Conservation (phyloP, 1,139 yeast genomes). For the Blastobotrys niveus region DNA sequence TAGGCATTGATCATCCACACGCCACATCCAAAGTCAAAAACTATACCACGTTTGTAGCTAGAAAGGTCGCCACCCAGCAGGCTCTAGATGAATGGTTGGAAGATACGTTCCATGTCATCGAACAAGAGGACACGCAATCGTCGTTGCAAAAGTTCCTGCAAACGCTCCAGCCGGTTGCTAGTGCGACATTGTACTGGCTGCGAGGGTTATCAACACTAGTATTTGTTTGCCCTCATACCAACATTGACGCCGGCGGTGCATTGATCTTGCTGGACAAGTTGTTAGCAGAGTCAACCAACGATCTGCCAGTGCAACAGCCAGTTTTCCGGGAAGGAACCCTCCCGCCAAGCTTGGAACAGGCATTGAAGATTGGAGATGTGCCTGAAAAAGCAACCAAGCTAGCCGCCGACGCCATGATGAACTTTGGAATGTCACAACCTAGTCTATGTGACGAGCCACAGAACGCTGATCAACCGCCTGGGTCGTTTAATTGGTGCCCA, state of each 20-base stretch:
- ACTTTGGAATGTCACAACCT: background rate
- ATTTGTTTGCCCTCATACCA: background rate
- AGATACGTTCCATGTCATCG: background rate
- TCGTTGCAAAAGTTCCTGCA: background rate
- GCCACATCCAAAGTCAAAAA: background rate
- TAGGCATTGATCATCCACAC: conserved; percentile 1
- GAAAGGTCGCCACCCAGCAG: background rate
- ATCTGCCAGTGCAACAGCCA: background rate
- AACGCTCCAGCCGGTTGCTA: background rate
- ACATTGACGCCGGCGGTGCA: conserved; percentile 1
- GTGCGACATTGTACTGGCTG: background rate
- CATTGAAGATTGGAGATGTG: background rate
- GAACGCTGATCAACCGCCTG: background rate
- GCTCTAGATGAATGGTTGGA: background rate
- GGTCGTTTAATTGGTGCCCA: background rate
- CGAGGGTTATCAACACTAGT: background rate
- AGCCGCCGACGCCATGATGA: background rate
- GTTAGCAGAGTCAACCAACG: background rate
- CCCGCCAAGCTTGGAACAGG: background rate
- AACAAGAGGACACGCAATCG: background rate
- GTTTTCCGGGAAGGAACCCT: background rate
- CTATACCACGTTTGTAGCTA: background rate
- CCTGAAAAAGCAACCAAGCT: background rate
- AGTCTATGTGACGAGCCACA: background rate
- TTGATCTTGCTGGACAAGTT: background rate